phyloP scores from a whole-genome alignment of 2,329 filamentous ascomycete genomes.

The Kalaharituber pfeilii region DNA sequence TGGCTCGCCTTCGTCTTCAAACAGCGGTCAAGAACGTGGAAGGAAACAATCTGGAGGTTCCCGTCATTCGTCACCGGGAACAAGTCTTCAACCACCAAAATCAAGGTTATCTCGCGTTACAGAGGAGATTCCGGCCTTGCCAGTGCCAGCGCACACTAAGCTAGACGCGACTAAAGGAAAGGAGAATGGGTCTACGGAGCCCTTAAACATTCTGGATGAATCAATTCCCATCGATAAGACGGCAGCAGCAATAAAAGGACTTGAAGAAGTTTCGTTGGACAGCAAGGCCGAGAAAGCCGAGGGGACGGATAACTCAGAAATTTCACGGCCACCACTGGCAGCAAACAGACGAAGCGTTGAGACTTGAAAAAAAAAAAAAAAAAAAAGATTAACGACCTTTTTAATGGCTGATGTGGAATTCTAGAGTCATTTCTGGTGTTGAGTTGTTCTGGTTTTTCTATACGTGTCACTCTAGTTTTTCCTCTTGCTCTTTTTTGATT shows the following conservation, averaged over 20 bases:
- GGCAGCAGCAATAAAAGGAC: constrained; percentile 10
- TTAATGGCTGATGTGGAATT: not conserved
- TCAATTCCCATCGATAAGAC: constrained; percentile 9
- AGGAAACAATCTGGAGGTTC: not conserved
- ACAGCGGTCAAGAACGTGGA: not conserved
- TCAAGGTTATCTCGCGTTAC: constrained; percentile 8
- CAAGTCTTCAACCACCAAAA: not conserved
- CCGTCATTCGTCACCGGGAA: not conserved
- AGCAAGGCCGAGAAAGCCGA: constrained; percentile 1
- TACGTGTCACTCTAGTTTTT: too few relatives aligned
- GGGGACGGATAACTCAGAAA: not conserved
- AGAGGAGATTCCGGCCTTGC: constrained; percentile 15
- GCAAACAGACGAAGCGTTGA: not conserved
- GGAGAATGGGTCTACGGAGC: not conserved
- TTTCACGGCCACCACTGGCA: not conserved
- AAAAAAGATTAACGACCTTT: not conserved
- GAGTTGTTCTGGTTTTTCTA: too few relatives aligned
- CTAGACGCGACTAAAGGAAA: constrained; percentile 1
- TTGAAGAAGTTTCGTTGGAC: constrained; percentile 12
- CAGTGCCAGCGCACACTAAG: constrained; percentile 13
- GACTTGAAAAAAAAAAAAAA: not conserved
- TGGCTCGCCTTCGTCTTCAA: constrained; percentile 7
- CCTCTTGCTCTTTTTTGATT: too few relatives aligned
- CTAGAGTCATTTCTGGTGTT: not conserved
- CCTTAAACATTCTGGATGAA: constrained; percentile 14